A percentile compares a stretch with the other conserved stretches of the same genome.
Conservation (phyloP, 2,329 filamentous ascomycete species). For the Trichoderma sp. region DNA sequence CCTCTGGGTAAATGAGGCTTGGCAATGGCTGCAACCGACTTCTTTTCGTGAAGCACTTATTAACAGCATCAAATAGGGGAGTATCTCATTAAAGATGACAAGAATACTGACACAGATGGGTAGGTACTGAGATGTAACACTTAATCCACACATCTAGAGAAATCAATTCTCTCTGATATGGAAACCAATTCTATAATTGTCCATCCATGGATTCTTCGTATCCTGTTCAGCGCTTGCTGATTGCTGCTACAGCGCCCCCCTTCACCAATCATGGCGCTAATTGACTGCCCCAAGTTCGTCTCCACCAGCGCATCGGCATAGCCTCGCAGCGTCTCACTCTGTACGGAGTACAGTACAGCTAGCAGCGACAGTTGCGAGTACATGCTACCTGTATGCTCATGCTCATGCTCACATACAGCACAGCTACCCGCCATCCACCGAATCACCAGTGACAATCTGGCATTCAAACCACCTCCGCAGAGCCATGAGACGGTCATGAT, state of each 20-base stretch:
- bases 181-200: background rate
- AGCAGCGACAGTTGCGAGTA: background rate
- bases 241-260: background rate
- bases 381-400: background rate
- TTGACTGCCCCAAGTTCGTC: background rate
- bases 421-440: background rate
- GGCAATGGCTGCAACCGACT: background rate
- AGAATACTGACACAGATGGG: background rate
- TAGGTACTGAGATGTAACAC: background rate
- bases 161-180: background rate
- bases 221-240: background rate
- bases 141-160: background rate
- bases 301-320: background rate
- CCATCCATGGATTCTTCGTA: background rate
- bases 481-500: slow-evolving; percentile 13
- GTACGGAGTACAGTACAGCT: background rate
- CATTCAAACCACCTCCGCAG: background rate
- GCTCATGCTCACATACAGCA: background rate
- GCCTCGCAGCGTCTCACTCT: background rate
- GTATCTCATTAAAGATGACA: background rate
- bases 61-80: background rate
- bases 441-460: background rate
- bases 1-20: background rate
- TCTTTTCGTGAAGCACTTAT: background rate
- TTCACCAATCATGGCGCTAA: slow-evolving; percentile 2